A percentile compares a stretch with the other conserved stretches of the same genome.
Evolutionary conservation across 768 basidiomycete species (phyloP).

Genomic region (Cystofilobasidium ferigula): DNA sequence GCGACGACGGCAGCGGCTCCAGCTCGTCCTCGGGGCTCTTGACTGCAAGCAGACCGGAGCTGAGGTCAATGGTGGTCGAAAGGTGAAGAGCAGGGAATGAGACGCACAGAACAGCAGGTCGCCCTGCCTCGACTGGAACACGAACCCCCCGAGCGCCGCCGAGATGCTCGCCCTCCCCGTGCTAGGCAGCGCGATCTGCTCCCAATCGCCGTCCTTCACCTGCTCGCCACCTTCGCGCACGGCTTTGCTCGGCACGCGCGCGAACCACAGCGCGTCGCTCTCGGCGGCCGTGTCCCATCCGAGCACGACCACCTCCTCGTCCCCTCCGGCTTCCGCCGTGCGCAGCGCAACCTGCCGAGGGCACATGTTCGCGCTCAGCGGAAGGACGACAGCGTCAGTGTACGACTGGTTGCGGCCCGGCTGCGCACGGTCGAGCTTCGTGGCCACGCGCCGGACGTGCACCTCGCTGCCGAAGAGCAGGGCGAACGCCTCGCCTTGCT

Average conservation of each 20-base stretch:
- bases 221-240: too few relatives aligned
- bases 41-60: conserved; percentile 17
- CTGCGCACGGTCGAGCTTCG: conserved; percentile 13
- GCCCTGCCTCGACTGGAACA: conserved; percentile 27
- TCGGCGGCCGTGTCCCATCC: conserved; percentile 7
- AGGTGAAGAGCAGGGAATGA: conserved; percentile 9
- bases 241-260: too few relatives aligned
- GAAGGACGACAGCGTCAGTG: neutral
- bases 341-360: conserved; percentile 14
- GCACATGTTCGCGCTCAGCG: neutral
- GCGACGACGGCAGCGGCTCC: conserved; percentile 23
- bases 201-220: conserved; percentile 24
- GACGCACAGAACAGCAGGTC: conserved; percentile 31
- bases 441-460: conserved; percentile 40
- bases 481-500: conserved; percentile 39
- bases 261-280: conserved; percentile 16
- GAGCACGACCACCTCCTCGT: conserved; percentile 7
- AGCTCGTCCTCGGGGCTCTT: conserved; percentile 25
- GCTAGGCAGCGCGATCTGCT: conserved; percentile 25
- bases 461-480: conserved; percentile 58
- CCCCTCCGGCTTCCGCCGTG: neutral
- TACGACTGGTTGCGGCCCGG: conserved; percentile 3
- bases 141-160: conserved; percentile 17
- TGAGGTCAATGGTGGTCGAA: neutral
- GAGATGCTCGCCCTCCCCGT: conserved; percentile 11